A percentile compares a stretch with the other conserved stretches of the same genome.
Conservation (phyloP, 2,329 filamentous ascomycete genomes). For the Teratosphaeria epicoccoides region DNA sequence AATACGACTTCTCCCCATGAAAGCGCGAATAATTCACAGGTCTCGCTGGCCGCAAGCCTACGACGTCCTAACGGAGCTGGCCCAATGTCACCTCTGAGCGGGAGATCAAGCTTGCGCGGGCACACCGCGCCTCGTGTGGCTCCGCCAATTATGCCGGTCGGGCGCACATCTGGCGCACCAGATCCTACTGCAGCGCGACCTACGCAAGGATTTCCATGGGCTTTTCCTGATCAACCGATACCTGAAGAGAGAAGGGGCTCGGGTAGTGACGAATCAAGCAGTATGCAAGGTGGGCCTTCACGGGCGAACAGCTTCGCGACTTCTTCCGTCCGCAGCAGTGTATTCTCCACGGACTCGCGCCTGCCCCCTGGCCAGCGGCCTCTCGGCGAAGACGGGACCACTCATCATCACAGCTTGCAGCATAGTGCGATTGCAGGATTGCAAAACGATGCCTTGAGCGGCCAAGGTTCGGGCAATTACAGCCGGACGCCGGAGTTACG, state of each 20-base stretch:
- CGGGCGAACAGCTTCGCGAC: conserved; percentile 66
- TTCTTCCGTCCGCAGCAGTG: conserved; percentile 68
- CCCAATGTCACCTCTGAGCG: conserved; percentile 36
- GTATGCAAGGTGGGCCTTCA: conserved; percentile 42
- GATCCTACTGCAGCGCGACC: conserved; percentile 58
- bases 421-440: conserved; percentile 61
- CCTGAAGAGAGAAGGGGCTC: conserved; percentile 38
- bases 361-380: conserved; percentile 62
- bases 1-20: conserved; percentile 59
- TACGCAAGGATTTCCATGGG: conserved; percentile 75
- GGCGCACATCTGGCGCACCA: conserved; percentile 55
- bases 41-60: conserved; percentile 61
- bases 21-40: conserved; percentile 65
- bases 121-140: conserved; percentile 50
- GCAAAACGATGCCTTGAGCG: conserved; percentile 44
- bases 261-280: conserved; percentile 39
- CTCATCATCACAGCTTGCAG: conserved; percentile 66
- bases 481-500: conserved; percentile 72
- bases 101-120: conserved; percentile 22
- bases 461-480: conserved; percentile 58
- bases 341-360: conserved; percentile 64
- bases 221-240: conserved; percentile 65
- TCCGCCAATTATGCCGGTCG: conserved; percentile 60
- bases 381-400: conserved; percentile 53
- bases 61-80: conserved; percentile 39